Conservation (phyloP, 345 rosid genomes). For the Eutrema japonicum region DNA sequence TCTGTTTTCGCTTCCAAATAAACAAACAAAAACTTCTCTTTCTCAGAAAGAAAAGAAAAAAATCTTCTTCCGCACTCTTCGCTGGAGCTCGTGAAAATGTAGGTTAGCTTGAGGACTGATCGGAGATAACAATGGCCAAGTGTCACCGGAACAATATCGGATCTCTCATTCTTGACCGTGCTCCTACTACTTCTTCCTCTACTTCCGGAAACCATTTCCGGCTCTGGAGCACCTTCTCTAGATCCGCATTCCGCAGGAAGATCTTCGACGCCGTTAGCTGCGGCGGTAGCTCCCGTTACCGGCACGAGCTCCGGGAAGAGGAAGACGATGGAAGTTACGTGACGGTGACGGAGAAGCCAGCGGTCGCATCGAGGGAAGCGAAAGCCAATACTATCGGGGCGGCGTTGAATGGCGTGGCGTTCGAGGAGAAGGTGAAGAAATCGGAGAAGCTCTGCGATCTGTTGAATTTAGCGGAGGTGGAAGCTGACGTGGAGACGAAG, state of each 20-base stretch:
- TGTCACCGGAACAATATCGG: constrained; percentile 75
- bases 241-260: constrained; percentile 68
- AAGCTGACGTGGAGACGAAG: constrained; percentile 64
- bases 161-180: constrained; percentile 63
- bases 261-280: constrained; percentile 77
- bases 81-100: constrained; percentile 14
- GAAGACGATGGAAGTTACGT: constrained; percentile 37
- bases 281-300: constrained; percentile 69
- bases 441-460: constrained; percentile 90
- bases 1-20: constrained; percentile 39
- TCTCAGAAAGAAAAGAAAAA: neutral
- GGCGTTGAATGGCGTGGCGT: constrained; percentile 40
- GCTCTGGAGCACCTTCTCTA: constrained; percentile 65
- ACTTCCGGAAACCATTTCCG: constrained; percentile 51
- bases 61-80: constrained; percentile 20
- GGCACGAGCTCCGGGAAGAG: constrained; percentile 48
- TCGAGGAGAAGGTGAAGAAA: constrained; percentile 43
- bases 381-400: constrained; percentile 42
- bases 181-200: constrained; percentile 48
- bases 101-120: constrained; percentile 29
- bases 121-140: constrained; percentile 60
- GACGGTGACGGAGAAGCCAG: constrained; percentile 44
- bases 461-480: constrained; percentile 72
- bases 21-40: constrained; percentile 20
- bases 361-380: constrained; percentile 29